These are phyloP conservation scores for Cercospora sesami DNA, from an alignment of 2,329 filamentous ascomycete genomes.

Conservation along the genomic window DNA sequence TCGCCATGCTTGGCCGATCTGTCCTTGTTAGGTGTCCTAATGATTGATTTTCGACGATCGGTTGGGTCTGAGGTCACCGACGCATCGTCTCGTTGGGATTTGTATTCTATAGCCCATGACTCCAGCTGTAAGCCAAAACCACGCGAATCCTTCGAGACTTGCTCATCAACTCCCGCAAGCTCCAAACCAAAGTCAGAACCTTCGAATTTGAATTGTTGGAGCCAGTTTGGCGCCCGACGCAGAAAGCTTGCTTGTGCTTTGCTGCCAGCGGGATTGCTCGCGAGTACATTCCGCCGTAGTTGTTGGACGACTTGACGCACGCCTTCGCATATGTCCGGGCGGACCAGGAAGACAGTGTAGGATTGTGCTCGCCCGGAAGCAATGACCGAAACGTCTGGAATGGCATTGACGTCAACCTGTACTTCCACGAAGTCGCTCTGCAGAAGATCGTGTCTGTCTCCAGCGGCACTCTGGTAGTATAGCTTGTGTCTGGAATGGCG, in stretches of 20 bases:
- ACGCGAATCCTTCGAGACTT: conserved; percentile 76
- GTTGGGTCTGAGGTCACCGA: conserved; percentile 30
- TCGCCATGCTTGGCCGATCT: conserved; percentile 34
- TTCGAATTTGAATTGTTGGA: conserved; percentile 79
- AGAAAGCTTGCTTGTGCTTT: conserved; percentile 64
- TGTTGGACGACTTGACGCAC: conserved; percentile 88
- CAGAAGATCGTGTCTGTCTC: conserved; percentile 80
- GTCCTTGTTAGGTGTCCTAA: conserved; percentile 57
- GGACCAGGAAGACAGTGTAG: conserved; percentile 83
- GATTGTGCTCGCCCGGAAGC: conserved; percentile 79
- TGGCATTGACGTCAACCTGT: conserved; percentile 79
- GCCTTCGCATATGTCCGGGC: conserved; percentile 88
- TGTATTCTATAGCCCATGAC: conserved; percentile 85
- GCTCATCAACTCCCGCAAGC: conserved; percentile 81
- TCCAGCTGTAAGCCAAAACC: conserved; percentile 86
- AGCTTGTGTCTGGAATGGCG: conserved; percentile 82
- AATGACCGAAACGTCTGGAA: conserved; percentile 80
- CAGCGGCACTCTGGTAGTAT: conserved; percentile 88
- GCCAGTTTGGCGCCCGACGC: conserved; percentile 77
- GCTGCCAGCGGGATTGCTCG: conserved; percentile 44
- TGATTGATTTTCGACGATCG: conserved; percentile 69
- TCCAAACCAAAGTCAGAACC: conserved; percentile 88
- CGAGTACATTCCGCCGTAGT: conserved; percentile 68
- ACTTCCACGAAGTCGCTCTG: conserved; percentile 86
- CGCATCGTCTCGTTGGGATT: conserved; percentile 67